Conservation (phyloP, 345 rosid genomes). For the Gynandropsis gynandra region DNA sequence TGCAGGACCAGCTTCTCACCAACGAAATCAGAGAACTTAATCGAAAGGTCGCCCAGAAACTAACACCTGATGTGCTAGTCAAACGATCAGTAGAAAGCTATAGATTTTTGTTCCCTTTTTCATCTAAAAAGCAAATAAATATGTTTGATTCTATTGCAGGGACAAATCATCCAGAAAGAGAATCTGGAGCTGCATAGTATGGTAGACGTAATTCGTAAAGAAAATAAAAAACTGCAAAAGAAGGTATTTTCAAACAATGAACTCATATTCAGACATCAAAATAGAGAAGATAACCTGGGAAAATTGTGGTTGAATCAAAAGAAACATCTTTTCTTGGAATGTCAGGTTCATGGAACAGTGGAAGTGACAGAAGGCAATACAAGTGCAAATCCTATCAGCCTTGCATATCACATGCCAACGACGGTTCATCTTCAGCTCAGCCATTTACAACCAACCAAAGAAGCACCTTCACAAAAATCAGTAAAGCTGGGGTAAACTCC, state of each 20-base stretch:
- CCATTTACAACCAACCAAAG: slow-evolving; percentile 15
- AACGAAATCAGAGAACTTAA: slow-evolving; percentile 60
- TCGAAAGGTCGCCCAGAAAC: slow-evolving; percentile 40
- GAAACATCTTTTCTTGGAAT: neutral
- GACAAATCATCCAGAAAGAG: slow-evolving; percentile 50
- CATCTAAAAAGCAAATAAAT: neutral
- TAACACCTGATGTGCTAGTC: neutral
- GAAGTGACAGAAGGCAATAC: slow-evolving; percentile 14
- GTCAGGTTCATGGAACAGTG: slow-evolving; percentile 16
- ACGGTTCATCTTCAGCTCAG: slow-evolving; percentile 16
- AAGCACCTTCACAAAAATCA: slow-evolving; percentile 6
- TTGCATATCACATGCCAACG: slow-evolving; percentile 4
- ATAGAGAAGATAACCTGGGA: neutral
- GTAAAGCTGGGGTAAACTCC: slow-evolving; percentile 21
- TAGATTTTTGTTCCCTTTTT: neutral
- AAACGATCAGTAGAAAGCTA: neutral
- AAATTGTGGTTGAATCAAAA: neutral
- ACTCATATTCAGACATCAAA: neutral
- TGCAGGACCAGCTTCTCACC: slow-evolving; percentile 55
- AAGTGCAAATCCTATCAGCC: slow-evolving; percentile 14
- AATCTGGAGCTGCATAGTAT: slow-evolving; percentile 45
- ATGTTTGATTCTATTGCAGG: slow-evolving; percentile 36
- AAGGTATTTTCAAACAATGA: slow-evolving; percentile 14
- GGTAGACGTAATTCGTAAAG: slow-evolving; percentile 39
- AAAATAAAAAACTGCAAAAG: slow-evolving; percentile 45